Evolutionary conservation across 73 alveolate genomes (phyloP).

Genomic region (Paramecium caudatum): DNA sequence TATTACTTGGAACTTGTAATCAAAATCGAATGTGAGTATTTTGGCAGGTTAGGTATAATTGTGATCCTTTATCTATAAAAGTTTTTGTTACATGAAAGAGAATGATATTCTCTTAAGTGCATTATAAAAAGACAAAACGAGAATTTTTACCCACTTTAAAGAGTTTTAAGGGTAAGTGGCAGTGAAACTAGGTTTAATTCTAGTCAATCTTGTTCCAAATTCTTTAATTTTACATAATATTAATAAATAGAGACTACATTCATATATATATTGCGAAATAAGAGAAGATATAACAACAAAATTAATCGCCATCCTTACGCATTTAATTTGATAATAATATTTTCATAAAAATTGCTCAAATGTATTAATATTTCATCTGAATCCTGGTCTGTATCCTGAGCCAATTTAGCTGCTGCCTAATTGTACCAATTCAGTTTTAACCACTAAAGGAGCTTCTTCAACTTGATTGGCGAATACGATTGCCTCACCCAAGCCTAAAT

Average conservation of each 20-base stretch:
- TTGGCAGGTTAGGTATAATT: constrained; percentile 8
- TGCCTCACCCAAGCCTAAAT: constrained; percentile 59
- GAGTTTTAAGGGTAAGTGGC: not conserved
- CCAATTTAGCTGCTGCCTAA: constrained; percentile 28
- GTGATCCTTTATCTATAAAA: constrained; percentile 15
- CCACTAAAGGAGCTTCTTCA: not conserved
- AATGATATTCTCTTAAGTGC: not conserved
- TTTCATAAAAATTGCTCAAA: constrained; percentile 42
- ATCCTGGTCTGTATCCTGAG: constrained; percentile 49
- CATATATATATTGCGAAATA: no score
- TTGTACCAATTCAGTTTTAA: constrained; percentile 13
- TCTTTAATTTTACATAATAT: constrained; percentile 39
- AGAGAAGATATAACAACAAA: not conserved
- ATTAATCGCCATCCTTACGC: no score
- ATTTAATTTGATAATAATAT: no score
- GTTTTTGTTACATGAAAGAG: constrained; percentile 2
- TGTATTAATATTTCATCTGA: constrained; percentile 30
- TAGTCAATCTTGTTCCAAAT: constrained; percentile 54
- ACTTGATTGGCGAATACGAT: constrained; percentile 34
- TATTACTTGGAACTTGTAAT: constrained; percentile 14
- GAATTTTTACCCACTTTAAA: constrained; percentile 12
- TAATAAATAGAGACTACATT: not conserved
- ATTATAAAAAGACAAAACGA: not conserved
- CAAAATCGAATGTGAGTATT: not conserved
- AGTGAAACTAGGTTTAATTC: not conserved